Evolutionary conservation across 805 yeast species (phyloP).

Genomic region (Henningerozyma blattae): DNA sequence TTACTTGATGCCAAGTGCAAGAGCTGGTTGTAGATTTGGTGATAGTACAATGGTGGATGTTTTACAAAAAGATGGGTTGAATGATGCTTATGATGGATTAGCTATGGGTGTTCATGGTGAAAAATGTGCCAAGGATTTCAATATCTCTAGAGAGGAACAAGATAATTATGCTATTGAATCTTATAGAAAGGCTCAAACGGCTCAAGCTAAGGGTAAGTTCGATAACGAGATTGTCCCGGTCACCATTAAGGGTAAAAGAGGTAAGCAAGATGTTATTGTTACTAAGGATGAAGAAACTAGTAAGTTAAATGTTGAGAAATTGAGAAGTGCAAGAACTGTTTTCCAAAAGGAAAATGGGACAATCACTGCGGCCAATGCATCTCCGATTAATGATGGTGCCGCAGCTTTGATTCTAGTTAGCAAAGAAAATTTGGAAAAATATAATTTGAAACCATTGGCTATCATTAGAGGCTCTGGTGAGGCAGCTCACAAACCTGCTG

Average conservation of each 20-base stretch:
- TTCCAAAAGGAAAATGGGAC: conserved; percentile 92
- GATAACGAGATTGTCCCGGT: conserved; percentile 73
- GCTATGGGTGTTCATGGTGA: conserved; percentile 98
- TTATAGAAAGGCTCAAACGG: conserved; percentile 76
- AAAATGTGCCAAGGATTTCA: conserved; percentile 81
- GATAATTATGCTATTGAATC: conserved; percentile 79
- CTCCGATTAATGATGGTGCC: conserved; percentile 95
- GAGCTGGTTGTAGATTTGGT: conserved; percentile 87
- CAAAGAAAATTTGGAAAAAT: conserved; percentile 72
- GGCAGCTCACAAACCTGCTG: conserved; percentile 90
- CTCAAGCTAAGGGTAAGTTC: conserved; percentile 75
- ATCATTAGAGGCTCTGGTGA: conserved; percentile 93
- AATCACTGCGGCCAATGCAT: conserved; percentile 94
- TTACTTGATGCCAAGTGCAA: conserved; percentile 75
- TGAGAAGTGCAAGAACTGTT: conserved; percentile 81
- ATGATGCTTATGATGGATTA: conserved; percentile 77
- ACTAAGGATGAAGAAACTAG: conserved; percentile 72
- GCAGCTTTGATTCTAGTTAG: conserved; percentile 88
- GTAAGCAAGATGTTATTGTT: conserved; percentile 70
- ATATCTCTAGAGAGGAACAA: conserved; percentile 71
- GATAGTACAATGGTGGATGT: conserved; percentile 75
- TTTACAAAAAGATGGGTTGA: conserved; percentile 80
- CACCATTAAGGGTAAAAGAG: conserved; percentile 80
- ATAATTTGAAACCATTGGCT: conserved; percentile 81
- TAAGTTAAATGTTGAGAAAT: conserved; percentile 66